phyloP scores from a whole-genome alignment of 345 rosid genomes.

The Gossypium mustelinum region DNA sequence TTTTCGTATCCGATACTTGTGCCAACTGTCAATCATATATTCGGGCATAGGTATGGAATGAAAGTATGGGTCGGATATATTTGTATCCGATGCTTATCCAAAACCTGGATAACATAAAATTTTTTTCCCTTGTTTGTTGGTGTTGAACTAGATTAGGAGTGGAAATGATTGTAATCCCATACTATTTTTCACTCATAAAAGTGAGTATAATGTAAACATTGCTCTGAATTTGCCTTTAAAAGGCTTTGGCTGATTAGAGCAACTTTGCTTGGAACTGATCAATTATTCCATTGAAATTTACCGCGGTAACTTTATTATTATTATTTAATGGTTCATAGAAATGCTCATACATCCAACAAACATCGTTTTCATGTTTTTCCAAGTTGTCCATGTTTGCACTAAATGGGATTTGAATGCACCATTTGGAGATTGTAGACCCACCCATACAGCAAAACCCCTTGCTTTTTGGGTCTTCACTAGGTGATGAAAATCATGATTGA shows the following conservation, averaged over 20 bases:
- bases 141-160: conserved; percentile 19
- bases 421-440: background rate
- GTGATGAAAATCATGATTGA: background rate
- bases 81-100: background rate
- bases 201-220: background rate
- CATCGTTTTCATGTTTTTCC: background rate
- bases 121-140: background rate
- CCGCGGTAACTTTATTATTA: background rate
- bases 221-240: background rate
- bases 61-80: background rate
- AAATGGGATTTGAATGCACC: background rate
- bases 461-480: background rate
- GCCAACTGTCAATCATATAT: background rate
- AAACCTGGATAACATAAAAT: background rate
- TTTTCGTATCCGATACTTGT: background rate
- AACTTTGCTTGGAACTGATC: background rate
- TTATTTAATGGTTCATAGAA: background rate
- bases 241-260: background rate
- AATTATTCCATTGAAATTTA: background rate
- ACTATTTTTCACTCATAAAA: background rate
- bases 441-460: background rate
- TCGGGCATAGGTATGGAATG: background rate
- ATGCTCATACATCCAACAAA: background rate
- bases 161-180: conserved; percentile 17
- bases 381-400: background rate